phyloP scores from a whole-genome alignment of 345 rosid genomes.

The Raphanus sativus region DNA sequence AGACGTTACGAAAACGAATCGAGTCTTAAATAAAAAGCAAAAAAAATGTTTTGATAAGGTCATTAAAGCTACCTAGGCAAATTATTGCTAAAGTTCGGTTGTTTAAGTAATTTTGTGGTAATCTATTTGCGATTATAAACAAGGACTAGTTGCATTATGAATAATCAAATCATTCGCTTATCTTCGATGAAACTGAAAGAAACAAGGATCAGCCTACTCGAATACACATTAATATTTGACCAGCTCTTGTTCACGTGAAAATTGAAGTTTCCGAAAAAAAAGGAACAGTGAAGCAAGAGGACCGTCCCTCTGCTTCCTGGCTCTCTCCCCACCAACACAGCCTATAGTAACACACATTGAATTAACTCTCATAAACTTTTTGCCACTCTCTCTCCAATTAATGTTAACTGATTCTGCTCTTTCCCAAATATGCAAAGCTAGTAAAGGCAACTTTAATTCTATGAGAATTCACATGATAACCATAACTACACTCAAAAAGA shows the following conservation, averaged over 20 bases:
- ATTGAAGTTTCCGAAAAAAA: slow-evolving; percentile 12
- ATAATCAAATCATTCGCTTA: not conserved
- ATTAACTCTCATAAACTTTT: slow-evolving; percentile 5
- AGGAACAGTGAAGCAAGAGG: slow-evolving; percentile 13
- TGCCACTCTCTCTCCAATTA: slow-evolving; percentile 20
- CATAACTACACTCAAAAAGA: slow-evolving; percentile 23
- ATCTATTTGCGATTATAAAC: not conserved
- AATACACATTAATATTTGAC: slow-evolving; percentile 7
- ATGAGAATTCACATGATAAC: slow-evolving; percentile 26
- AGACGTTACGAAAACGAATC: slow-evolving; percentile 25
- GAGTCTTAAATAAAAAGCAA: not conserved
- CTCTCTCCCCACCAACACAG: slow-evolving; percentile 9
- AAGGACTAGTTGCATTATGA: slow-evolving; percentile 12
- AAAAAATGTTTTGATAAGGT: slow-evolving; percentile 9
- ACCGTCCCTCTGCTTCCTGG: not conserved
- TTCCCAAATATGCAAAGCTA: slow-evolving; percentile 24
- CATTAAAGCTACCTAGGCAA: slow-evolving; percentile 5
- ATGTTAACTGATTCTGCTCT: slow-evolving; percentile 8
- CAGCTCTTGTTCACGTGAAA: slow-evolving; percentile 34
- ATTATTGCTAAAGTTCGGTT: not conserved
- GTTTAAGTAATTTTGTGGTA: not conserved
- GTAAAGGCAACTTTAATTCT: slow-evolving; percentile 5
- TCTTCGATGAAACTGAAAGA: not conserved
- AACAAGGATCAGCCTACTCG: not conserved
- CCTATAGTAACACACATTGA: not conserved